These are phyloP conservation scores for Suillus ampliporus DNA, from an alignment of 768 basidiomycete genomes.

Conservation along the genomic window DNA sequence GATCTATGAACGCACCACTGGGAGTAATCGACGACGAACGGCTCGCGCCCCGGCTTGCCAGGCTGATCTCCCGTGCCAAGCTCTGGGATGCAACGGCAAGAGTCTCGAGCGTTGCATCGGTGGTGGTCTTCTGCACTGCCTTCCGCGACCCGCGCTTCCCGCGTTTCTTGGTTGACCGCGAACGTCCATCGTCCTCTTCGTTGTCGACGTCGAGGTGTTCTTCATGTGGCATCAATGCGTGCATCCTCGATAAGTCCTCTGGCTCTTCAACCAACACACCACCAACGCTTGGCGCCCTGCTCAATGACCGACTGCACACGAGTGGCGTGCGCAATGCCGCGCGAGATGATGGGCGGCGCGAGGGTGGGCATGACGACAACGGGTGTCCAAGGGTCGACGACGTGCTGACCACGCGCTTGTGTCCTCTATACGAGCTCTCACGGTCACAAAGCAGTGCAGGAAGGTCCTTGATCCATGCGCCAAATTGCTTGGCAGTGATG, in stretches of 20 bases:
- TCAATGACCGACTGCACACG: conserved; percentile 58
- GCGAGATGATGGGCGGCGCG: conserved; percentile 74
- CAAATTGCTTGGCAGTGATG: conserved; percentile 83
- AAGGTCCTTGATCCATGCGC: conserved; percentile 84
- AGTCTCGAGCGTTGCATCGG: conserved; percentile 66
- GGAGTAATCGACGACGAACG: conserved; percentile 50
- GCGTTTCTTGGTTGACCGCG: conserved; percentile 75
- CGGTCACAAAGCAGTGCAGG: conserved; percentile 66
- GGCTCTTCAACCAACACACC: conserved; percentile 50
- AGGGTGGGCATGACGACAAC: conserved; percentile 66
- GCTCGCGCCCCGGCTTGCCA: conserved; percentile 45
- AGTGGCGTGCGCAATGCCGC: conserved; percentile 61
- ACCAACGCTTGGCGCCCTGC: conserved; percentile 68
- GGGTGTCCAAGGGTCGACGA: conserved; percentile 66
- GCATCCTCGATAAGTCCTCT: conserved; percentile 39
- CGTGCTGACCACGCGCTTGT: conserved; percentile 62
- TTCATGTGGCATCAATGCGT: conserved; percentile 25
- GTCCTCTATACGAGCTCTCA: conserved; percentile 42
- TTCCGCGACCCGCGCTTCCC: conserved; percentile 87
- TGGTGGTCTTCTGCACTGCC: conserved; percentile 60
- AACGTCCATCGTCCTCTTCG: conserved; percentile 43
- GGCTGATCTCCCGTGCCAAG: conserved; percentile 84
- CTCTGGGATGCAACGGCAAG: conserved; percentile 83
- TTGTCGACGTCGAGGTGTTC: conserved; percentile 27
- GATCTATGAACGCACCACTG: conserved; percentile 22